These are phyloP conservation scores for Xylaria sp. DNA, from an alignment of 2,329 filamentous ascomycete species.

Conservation along the genomic window DNA sequence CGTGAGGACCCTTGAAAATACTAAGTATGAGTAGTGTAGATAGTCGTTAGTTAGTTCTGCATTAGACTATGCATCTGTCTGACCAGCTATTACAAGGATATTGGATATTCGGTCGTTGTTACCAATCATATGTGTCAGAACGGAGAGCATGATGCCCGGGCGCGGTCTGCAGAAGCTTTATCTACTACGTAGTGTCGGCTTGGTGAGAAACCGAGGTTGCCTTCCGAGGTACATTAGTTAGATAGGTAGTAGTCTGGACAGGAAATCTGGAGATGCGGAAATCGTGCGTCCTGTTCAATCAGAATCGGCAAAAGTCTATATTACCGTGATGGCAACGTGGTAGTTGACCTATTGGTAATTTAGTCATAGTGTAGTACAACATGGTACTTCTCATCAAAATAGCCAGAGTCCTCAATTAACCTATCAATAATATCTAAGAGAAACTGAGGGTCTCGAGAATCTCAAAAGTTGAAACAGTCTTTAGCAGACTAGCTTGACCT, in stretches of 20 bases:
- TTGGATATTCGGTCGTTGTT: background rate
- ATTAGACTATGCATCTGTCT: slow-evolving; percentile 19
- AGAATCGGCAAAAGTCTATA: background rate
- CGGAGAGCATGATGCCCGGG: background rate
- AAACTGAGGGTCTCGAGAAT: background rate
- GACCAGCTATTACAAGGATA: slow-evolving; percentile 12
- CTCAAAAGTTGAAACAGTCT: background rate
- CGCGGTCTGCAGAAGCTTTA: slow-evolving; percentile 4
- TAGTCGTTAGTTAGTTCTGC: background rate
- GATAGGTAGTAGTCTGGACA: background rate
- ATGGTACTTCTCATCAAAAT: background rate
- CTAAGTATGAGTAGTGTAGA: background rate
- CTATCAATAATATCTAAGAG: background rate
- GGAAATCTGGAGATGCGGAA: slow-evolving; percentile 17
- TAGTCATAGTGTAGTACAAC: too few species aligned
- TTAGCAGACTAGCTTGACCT: background rate
- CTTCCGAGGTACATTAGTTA: background rate
- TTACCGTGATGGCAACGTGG: background rate
- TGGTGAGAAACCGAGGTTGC: background rate
- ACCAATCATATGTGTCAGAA: slow-evolving; percentile 15
- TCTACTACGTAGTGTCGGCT: background rate
- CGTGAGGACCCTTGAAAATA: background rate
- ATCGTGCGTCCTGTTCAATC: background rate
- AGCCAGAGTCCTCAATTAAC: background rate
- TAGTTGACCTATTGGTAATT: too few species aligned